These are phyloP conservation scores for Torrubiella hemipterigena DNA, from an alignment of 2,329 filamentous ascomycete genomes.

Conservation along the genomic window DNA sequence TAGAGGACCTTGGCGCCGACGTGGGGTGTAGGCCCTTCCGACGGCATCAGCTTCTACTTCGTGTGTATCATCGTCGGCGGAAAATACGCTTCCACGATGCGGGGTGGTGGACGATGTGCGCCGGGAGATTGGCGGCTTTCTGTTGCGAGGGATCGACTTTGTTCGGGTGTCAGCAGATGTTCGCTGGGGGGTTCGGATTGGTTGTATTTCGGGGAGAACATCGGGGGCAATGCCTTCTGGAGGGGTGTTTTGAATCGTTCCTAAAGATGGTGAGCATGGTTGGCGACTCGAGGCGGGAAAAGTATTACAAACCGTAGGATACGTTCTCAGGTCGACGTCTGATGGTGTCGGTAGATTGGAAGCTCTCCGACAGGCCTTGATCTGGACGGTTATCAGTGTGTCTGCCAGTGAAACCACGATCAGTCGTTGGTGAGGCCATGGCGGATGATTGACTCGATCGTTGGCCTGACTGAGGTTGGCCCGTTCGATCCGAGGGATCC, in stretches of 20 bases:
- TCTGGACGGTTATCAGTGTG: conserved; percentile 22
- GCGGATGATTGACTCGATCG: conserved; percentile 23
- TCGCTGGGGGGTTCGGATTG: conserved; percentile 15
- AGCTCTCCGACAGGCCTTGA: conserved; percentile 38
- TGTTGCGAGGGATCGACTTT: conserved; percentile 37
- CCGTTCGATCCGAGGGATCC: conserved; percentile 27
- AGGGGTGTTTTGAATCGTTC: conserved; percentile 16
- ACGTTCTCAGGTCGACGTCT: conserved; percentile 40
- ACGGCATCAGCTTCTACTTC: conserved; percentile 64
- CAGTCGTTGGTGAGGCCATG: conserved; percentile 32
- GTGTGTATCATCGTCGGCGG: conserved; percentile 73
- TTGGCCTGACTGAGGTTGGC: conserved; percentile 22
- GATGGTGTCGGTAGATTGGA: conserved; percentile 48
- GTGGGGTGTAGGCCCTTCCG: conserved; percentile 24
- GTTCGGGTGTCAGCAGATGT: conserved; percentile 34
- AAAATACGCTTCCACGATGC: conserved; percentile 76
- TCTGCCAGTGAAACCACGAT: conserved; percentile 27
- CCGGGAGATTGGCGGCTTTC: conserved; percentile 62
- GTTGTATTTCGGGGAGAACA: conserved; percentile 2
- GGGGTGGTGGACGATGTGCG: conserved; percentile 68
- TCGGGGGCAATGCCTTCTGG: conserved; percentile 1
- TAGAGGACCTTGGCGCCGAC: conserved; percentile 21
- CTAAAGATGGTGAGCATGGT: conserved; percentile 10
- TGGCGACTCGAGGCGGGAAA: too few relatives aligned
- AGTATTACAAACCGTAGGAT: conserved; percentile 46